These are phyloP conservation scores for Craspedostauros australis DNA, from an alignment of 108 stramenopile species.

Conservation along the genomic window DNA sequence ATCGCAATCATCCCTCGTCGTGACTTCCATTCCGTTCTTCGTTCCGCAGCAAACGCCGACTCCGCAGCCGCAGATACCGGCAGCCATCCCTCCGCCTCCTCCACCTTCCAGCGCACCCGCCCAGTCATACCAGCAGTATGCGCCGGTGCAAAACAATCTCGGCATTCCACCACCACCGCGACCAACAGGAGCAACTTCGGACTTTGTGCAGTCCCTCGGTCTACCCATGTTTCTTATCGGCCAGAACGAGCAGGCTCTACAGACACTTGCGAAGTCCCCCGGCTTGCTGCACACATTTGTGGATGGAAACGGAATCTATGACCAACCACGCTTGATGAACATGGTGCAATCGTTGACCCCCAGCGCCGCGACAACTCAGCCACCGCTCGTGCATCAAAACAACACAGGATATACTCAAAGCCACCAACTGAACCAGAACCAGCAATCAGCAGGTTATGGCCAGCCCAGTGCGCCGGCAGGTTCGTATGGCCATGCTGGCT, in stretches of 20 bases:
- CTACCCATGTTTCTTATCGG: constrained; percentile 70
- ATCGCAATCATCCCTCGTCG: constrained; percentile 44
- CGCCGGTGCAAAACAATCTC: neutral
- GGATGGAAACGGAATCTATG: constrained; percentile 71
- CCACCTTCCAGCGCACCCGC: constrained; percentile 1
- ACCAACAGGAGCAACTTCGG: constrained; percentile 30
- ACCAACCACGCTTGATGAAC: constrained; percentile 61
- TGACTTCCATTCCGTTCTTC: constrained; percentile 72
- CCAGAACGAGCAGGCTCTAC: constrained; percentile 67
- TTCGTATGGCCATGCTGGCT: no score
- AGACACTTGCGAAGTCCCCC: constrained; percentile 70
- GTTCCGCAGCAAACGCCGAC: constrained; percentile 39
- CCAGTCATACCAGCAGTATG: neutral
- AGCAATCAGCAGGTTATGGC: no score
- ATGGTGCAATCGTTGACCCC: constrained; percentile 74
- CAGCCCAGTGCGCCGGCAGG: no score
- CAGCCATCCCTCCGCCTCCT: constrained; percentile 2
- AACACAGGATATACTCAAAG: no score
- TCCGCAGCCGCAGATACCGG: constrained; percentile 18
- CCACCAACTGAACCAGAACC: no score
- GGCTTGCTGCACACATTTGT: constrained; percentile 64
- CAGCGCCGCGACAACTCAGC: constrained; percentile 24
- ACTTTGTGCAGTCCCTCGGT: constrained; percentile 49
- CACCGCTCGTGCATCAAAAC: no score
- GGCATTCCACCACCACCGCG: constrained; percentile 5